Base-by-base conservation (phyloP, 2,329 filamentous ascomycete genomes). In the Aureobasidium sp. region DNA sequence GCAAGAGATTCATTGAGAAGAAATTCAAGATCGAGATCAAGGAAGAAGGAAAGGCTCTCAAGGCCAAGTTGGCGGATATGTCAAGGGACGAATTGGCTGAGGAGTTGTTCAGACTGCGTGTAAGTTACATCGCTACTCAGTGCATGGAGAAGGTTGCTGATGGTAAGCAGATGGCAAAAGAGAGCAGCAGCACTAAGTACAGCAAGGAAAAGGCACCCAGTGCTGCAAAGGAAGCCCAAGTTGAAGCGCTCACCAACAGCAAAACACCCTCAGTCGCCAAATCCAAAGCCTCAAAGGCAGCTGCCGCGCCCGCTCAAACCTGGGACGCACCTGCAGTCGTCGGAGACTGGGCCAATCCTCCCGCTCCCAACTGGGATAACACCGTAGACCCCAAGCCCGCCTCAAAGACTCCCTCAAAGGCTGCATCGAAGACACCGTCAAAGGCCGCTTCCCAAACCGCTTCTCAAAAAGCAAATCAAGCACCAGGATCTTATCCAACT, bases 21-120 rank as follows among this genome's bases (percentile, higher is more conserved):
- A 71, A 78, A 34, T 66, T 77, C 21, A 66, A 65, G 16, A 62
- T 64, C 11, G 68, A 66, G 25, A 66, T 72, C 42, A 62, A 66
- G 27, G 69, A 63, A 64, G 16, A 61, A 36, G 59, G 59, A 6
- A 32, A 48, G 13, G 30, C 44, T 32, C 21, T 61, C 39, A 61
- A 54, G 59, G 59, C 59, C 11, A 54, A 45, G 32, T 41, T 61
- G 49, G 49, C 48, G 3, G 59, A 50, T 21, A 61, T 61, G 59
- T 42, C 34, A 1, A 53, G 29, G 15, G 41, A 61, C 11, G 59
- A 61, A 9, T 32, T 61, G 41, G 59, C 45, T 9, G 47, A 44
- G 9, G 59, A 61, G 30, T 15, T 61, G 15, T 61, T 47, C 32
- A 47, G 21, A n/a, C 25, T 61, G 34, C 29, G 30, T 5, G 59